Base-by-base conservation (phyloP, 352 stramenopile genomes). In the Globisporangium mamillatum region DNA sequence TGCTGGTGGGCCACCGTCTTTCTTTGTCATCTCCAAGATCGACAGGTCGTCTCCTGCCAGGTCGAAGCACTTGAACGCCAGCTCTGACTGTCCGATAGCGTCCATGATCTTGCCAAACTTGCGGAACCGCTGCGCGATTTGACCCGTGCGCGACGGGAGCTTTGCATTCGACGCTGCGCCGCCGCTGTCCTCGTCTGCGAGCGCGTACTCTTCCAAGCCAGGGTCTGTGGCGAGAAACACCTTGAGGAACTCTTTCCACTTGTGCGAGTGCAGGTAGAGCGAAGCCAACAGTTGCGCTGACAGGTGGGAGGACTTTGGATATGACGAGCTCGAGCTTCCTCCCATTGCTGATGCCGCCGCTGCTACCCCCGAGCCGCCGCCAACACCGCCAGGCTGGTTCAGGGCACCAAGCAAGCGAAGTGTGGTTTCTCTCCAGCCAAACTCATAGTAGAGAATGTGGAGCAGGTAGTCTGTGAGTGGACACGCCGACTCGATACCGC, bases 131-230 rank as follows among this genome's bases (percentile, higher is more conserved):
- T 62, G 64, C 24, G 85, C 75, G 1, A 77, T 64, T 6, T 55
- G 58, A 9, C 82, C 77, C 14, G 77, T 89, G 50, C 75, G 76
- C 12, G 85, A 91, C 9, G 83, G 85, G 16, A 93, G 71, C 61
- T 93, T 93, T 7, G 83, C 82, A 1, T 75, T 76, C 0, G 60
- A 64, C 0, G 70, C 56, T 16, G 64, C 64, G 3, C 20, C 56
- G 1, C 62, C 70, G 9, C 65, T 64, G 12, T 78, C 80, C 50
- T 84, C 81, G 14, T 79, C 80, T 0, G 68, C 71, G 3, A 90
- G 63, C n/a, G 80, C 82, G 63, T 92, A 93, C 73, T 93, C 82
- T 74, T 91, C 81, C 1, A 93, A 64, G 12, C 73, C 75, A 20
- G 83, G 85, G 20, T 92, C 83, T 50, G 73, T 68, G 5, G 68